These are phyloP conservation scores for Allantophomopsis lycopodina DNA, from an alignment of 2,329 filamentous ascomycete genomes.

Conservation along the genomic window DNA sequence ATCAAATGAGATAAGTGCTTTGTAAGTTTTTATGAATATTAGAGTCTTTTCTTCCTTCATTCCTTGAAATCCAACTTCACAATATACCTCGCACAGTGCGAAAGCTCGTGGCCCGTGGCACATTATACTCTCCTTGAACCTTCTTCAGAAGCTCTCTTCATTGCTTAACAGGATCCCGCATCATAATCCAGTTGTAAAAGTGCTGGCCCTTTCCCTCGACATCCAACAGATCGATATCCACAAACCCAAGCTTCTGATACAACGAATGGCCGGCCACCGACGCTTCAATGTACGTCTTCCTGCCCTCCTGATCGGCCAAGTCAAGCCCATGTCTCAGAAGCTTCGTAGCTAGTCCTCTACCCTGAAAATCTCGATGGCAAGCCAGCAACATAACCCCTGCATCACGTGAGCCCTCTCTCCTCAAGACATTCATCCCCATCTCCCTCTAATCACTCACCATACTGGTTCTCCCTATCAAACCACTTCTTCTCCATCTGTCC, in stretches of 20 bases:
- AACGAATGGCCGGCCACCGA: constrained; percentile 20
- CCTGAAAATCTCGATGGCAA: constrained; percentile 20
- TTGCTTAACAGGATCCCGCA: constrained; percentile 11
- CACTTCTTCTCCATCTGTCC: constrained; percentile 15
- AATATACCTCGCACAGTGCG: no score
- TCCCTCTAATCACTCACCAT: constrained; percentile 14
- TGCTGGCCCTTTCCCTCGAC: constrained; percentile 14
- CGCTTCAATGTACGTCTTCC: constrained; percentile 23
- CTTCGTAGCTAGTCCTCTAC: constrained; percentile 20
- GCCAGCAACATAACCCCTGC: constrained; percentile 22
- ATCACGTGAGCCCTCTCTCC: constrained; percentile 1
- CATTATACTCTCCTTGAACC: no score
- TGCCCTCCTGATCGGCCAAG: constrained; percentile 19
- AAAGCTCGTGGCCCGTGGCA: no score
- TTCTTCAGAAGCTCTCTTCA: background rate
- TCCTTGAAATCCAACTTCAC: no score
- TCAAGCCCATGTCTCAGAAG: constrained; percentile 21
- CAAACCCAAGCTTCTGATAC: constrained; percentile 24
- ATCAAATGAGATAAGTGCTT: no score
- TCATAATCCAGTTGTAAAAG: constrained; percentile 12
- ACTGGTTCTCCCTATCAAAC: constrained; percentile 16
- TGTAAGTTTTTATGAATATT: no score
- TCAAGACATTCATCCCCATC: background rate
- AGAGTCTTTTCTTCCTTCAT: no score
- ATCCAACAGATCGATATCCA: constrained; percentile 18